Evolutionary conservation across 805 yeast species (phyloP), one percentile per base, ranked within the genome.

Genomic region (Starmerella scarabaei): DNA sequence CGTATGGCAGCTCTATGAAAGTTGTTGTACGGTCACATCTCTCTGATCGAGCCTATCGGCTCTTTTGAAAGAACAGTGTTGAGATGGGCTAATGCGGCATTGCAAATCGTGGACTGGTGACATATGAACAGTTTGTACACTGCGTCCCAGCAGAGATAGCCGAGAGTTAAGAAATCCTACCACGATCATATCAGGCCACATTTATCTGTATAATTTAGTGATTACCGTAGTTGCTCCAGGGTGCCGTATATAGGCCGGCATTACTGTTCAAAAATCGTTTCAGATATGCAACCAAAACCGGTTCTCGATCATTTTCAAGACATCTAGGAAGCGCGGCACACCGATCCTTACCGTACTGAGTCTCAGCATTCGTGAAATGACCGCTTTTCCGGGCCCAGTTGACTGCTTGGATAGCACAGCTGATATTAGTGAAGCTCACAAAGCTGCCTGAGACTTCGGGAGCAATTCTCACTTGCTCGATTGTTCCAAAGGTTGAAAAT

Each of bases 321-420:
- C 40, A 31, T 9, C 48, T 35, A 15, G 51, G 45, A 21, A 35
- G 75, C 56, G 86, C 84, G 23, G 96, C 97, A 61, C 97, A 88
- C 55, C 98, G 71, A 58, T 84, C 94, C 56, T 85, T 85, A 37
- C 96, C 96, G 57, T 81, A 86, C 57, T 85, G 84, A 51, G 88
- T 80, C 59, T 83, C 83, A 53, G 85, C 68, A 43, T 70, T 69
- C 49, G 71, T 68, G 42, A 64, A 62, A 26, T 73, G 80, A 4
- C 69, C 69, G 53, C 77, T 75, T 34, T 80, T 77, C 59, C 82
- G 80, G 50, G 86, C 80, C 35, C 93, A 91, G 56, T 86, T 94
- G 49, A 88, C 78, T 5, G 96, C 96, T 53, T 80, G 74, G 52
- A 86, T 81, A 5, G 97, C 95, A 57, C 79, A 80, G 30, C 86